phyloP scores from a whole-genome alignment of 1,139 yeast genomes.

The Pichia sp. region DNA sequence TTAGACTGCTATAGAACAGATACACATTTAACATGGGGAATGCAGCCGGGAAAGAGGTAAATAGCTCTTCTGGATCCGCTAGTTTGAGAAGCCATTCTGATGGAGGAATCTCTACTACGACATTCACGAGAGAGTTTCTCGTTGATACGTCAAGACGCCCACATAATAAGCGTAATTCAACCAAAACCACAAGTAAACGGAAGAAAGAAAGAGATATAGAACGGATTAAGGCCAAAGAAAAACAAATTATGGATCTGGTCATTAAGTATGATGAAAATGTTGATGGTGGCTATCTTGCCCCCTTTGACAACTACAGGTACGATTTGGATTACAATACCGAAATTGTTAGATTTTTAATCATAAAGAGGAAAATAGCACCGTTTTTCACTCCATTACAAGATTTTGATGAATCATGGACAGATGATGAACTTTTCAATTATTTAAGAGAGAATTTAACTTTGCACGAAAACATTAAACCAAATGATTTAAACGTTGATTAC shows the following conservation, averaged over 20 bases:
- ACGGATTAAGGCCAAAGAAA: slow-evolving; percentile 44
- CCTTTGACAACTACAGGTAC: slow-evolving; percentile 76
- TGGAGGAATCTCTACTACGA: slow-evolving; percentile 8
- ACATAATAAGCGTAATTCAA: not conserved
- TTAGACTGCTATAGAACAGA: not conserved
- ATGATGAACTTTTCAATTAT: slow-evolving; percentile 56
- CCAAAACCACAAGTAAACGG: not conserved
- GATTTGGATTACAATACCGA: slow-evolving; percentile 70
- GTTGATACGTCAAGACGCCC: not conserved
- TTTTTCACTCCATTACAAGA: slow-evolving; percentile 88
- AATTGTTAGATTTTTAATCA: slow-evolving; percentile 60
- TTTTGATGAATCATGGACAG: slow-evolving; percentile 67
- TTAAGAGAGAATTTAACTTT: slow-evolving; percentile 44
- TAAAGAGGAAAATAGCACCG: slow-evolving; percentile 72
- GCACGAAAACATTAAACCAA: slow-evolving; percentile 56
- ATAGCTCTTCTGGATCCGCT: slow-evolving; percentile 2
- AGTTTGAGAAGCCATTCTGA: not conserved
- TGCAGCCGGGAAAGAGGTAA: slow-evolving; percentile 22
- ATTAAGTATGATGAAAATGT: slow-evolving; percentile 56
- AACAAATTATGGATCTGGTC: slow-evolving; percentile 49
- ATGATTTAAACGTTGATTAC: slow-evolving; percentile 49
- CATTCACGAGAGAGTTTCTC: slow-evolving; percentile 19
- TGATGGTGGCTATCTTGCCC: slow-evolving; percentile 79
- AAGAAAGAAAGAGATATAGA: slow-evolving; percentile 28
- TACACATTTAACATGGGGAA: slow-evolving; percentile 13